A percentile compares a stretch with the other conserved stretches of the same genome.
phyloP scores from a whole-genome alignment of 2,329 filamentous ascomycete species.

The Setomelanomma holmii region DNA sequence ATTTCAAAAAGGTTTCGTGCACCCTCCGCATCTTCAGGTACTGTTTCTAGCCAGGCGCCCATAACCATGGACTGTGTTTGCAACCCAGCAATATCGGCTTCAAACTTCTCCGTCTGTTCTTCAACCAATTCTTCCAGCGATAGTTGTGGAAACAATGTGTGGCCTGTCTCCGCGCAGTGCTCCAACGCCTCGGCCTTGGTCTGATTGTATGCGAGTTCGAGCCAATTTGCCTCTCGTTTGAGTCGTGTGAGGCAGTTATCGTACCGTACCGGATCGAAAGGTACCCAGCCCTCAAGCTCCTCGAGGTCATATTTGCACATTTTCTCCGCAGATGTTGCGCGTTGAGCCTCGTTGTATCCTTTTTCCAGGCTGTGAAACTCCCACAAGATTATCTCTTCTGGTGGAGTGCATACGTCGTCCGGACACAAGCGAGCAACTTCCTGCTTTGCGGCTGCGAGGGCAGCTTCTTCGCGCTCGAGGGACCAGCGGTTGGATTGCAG shows the following conservation, averaged over 20 bases:
- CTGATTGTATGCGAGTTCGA: slow-evolving; percentile 13
- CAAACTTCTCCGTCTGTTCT: not conserved
- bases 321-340: not conserved
- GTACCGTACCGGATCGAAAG: slow-evolving; percentile 5
- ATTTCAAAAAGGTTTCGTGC: not conserved
- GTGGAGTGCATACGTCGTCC: slow-evolving; percentile 3
- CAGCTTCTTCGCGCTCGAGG: slow-evolving; percentile 1
- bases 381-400: slow-evolving; percentile 15
- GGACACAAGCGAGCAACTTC: slow-evolving; percentile 8
- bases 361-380: slow-evolving; percentile 11
- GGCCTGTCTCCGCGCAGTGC: slow-evolving; percentile 5
- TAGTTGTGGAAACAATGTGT: slow-evolving; percentile 3
- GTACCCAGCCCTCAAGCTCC: not conserved
- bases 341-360: slow-evolving; percentile 5
- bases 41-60: not conserved
- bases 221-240: slow-evolving; percentile 3
- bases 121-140: slow-evolving; percentile 1
- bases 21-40: not conserved
- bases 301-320: not conserved
- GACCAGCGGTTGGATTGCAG: slow-evolving; percentile 3
- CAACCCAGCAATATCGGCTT: not conserved
- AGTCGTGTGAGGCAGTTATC: slow-evolving; percentile 9
- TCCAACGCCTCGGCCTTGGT: slow-evolving; percentile 8
- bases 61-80: not conserved
- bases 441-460: slow-evolving; percentile 9